Evolutionary conservation across 2,329 filamentous ascomycete species (phyloP), one percentile per base, ranked within the genome.

Genomic region (Aschersonia sp.): DNA sequence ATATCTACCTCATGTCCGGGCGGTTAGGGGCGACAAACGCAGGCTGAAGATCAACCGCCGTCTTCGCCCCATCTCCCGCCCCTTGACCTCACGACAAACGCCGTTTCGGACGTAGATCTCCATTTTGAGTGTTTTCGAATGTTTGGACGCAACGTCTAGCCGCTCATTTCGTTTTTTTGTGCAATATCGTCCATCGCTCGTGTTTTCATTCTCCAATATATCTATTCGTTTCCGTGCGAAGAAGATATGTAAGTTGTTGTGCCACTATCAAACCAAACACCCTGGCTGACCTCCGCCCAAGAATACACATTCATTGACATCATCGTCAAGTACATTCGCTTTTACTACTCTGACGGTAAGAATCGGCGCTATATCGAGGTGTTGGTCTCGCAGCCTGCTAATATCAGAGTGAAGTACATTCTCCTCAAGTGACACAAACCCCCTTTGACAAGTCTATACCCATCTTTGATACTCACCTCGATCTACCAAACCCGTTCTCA

Each of bases 291-390:
- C 12, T 22, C 22, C 22, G 22, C 32, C 3, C 4, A 37, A 12
- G 8, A 37, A 12, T 12, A 50, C 55, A 71, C 72, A 61, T 65
- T 76, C 70, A 58, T 76, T 75, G 69, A 71, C 66, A 66, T 54
- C 30, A 56, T 61, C 67, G 72, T 77, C 74, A 76, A 74, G 68
- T 76, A 74, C 74, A 74, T 66, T 78, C 75, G 67, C 74, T 77
- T 55, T 63, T 60, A 57, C 57, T 55, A 57, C 61, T 64, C 70
- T 74, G 71, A 74, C 72, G 70, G 61, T 64, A 41, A 60, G 62
- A 4, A 22, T 41, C 32, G 30, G 9, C 30, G 9, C n/a, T 9
- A 35, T 32, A 12, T 32, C 10, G 8, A 22, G 37, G 41, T 30
- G 4, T 41, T 11, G 14, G n/a, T 30, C 30, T 6, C 39, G 22